Base-by-base conservation (phyloP, 2,329 filamentous ascomycete species). In the Daldinia sp. region DNA sequence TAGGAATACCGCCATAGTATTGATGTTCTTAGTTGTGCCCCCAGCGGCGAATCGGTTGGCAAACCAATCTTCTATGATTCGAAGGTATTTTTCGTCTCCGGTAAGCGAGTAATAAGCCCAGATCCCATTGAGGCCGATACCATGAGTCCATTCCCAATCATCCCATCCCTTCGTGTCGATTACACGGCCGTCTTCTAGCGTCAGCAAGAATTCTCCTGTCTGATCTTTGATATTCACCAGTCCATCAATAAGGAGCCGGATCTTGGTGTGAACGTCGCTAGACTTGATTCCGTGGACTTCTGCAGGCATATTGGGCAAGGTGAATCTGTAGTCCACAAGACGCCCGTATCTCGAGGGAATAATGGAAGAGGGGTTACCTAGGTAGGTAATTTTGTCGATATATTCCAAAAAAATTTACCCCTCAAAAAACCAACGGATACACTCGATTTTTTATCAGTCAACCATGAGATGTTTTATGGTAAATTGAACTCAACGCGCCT, bases 141-240 rank as follows among this genome's bases (percentile, higher is more conserved):
- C 90, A 75, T 93, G 90, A 1, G 90, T 93, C 89, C 90, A 92
- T 78, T 93, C 90, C 91, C 91, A 94, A 72, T 89, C 89, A 66
- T 90, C 85, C 91, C 91, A 94, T 59, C 90, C 90, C 77, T 94
- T 94, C 59, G 91, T 93, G 76, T 94, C 91, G 72, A 94, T 93
- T 50, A 93, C 81, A 32, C 89, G 85, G 59, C 91, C 91, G 70
- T 94, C 90, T 1, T 84, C 81, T 32, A 94, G 83, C 17, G 82
- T 87, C 61, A 93, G 80, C 21, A 94, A 81, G 75, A 93, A 94
- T 72, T 91, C 83, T 50, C 91, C 91, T 0, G 89, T 91, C 35
- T 82, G 84, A 78, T 94, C 91, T 71, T 87, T 86, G 77, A 94
- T 93, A 76, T 91, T 91, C 74, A 94, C 83, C 39, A 94, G 82